phyloP scores from a whole-genome alignment of 1,284 basidiomycete species.

The Amylostereum areolatum region DNA sequence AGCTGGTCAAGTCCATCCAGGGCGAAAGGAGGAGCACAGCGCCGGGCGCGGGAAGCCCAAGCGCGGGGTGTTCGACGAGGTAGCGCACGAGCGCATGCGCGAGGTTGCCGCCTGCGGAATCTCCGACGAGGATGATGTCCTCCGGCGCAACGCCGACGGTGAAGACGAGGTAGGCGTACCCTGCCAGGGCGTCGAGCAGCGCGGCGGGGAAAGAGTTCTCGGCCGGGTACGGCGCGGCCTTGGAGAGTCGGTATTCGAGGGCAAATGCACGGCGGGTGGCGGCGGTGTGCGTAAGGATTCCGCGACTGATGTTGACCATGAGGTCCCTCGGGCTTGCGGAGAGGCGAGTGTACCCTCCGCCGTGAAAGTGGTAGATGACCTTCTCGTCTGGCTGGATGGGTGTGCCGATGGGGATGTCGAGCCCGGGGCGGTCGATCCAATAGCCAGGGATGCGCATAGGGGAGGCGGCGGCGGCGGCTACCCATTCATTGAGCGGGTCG shows the following conservation, averaged over 20 bases:
- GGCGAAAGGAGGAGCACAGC: constrained; percentile 53
- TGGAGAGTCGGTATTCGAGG: constrained; percentile 37
- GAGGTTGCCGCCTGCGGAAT: constrained; percentile 59
- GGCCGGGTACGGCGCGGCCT: constrained; percentile 16
- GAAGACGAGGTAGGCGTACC: constrained; percentile 47
- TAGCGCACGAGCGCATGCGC: constrained; percentile 41
- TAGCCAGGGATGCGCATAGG: constrained; percentile 29
- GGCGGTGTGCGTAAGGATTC: constrained; percentile 19
- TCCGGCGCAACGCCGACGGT: constrained; percentile 33
- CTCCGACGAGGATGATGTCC: constrained; percentile 52
- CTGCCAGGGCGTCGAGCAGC: constrained; percentile 46
- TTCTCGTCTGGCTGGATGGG: constrained; percentile 26
- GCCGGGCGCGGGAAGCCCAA: constrained; percentile 35
- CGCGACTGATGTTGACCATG: constrained; percentile 19
- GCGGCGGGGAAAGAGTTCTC: constrained; percentile 44
- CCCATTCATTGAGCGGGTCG: constrained; percentile 16
- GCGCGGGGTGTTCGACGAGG: constrained; percentile 23
- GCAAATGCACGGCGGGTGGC: constrained; percentile 30
- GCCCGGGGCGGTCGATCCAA: constrained; percentile 25
- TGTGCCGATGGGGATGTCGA: constrained; percentile 10
- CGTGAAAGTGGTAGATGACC: constrained; percentile 28
- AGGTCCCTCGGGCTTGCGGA: constrained; percentile 16
- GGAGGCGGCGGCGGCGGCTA: constrained; percentile 20
- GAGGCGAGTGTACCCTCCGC: constrained; percentile 13
- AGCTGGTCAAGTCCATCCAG: constrained; percentile 43